Evolutionary conservation across 805 yeast species (phyloP).

Genomic region (Clavispora phyllophila): DNA sequence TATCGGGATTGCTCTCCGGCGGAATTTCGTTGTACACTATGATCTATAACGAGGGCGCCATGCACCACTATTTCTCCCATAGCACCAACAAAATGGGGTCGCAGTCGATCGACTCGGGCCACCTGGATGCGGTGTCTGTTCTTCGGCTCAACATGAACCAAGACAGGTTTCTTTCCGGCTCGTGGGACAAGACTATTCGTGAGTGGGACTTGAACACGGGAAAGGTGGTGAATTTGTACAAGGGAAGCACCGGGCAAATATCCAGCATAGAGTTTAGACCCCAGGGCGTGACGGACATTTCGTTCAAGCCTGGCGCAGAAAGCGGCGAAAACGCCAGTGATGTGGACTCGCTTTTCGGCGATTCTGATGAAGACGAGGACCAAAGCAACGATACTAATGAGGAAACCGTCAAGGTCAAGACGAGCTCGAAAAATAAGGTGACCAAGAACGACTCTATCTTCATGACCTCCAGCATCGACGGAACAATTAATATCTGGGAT

Average conservation of each 20-base stretch:
- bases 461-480: slow-evolving; percentile 79
- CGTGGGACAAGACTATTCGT: slow-evolving; percentile 81
- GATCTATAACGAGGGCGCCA: slow-evolving; percentile 74
- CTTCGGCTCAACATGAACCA: slow-evolving; percentile 60
- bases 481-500: slow-evolving; percentile 81
- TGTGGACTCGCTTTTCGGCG: slow-evolving; percentile 46
- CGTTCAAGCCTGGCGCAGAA: slow-evolving; percentile 18
- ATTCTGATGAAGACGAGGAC: slow-evolving; percentile 30
- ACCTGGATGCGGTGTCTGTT: slow-evolving; percentile 71
- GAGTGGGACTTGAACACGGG: slow-evolving; percentile 89
- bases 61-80: slow-evolving; percentile 64
- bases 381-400: slow-evolving; percentile 7
- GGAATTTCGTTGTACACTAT: slow-evolving; percentile 83
- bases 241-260: slow-evolving; percentile 70
- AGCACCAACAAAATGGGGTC: slow-evolving; percentile 25
- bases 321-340: slow-evolving; percentile 26
- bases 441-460: slow-evolving; percentile 47
- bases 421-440: slow-evolving; percentile 18
- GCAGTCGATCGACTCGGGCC: slow-evolving; percentile 33
- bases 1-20: slow-evolving; percentile 78
- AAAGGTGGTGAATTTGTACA: slow-evolving; percentile 40
- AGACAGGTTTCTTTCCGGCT: slow-evolving; percentile 66
- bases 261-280: slow-evolving; percentile 74
- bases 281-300: slow-evolving; percentile 41
- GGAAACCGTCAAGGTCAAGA: slow-evolving; percentile 8